Evolutionary conservation across 1,284 basidiomycete species (phyloP), one percentile per base, ranked within the genome.

Genomic region (Ceratorhiza oryzae-sativae): DNA sequence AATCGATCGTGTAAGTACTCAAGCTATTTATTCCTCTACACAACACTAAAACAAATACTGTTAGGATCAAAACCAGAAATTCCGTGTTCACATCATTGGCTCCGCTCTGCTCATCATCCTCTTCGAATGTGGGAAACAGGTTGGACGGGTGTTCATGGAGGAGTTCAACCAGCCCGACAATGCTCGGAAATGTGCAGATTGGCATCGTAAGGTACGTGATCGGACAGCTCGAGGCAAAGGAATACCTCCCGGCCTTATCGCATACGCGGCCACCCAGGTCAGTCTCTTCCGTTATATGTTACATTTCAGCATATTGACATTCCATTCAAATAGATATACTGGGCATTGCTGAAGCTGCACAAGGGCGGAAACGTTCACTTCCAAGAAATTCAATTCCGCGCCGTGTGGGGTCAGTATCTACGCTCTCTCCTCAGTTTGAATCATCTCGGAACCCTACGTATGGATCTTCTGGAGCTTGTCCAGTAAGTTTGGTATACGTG

Each of bases 301-400:
- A 36, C 32, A 58, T 36, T 36, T 49, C 23, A 49, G 46, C 18
- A 49, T n/a, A 36, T 36, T 36, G 8, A 55, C 9, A 39, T 55
- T 18, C 53, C 18, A n/a, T 58, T 32, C 10, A 32, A 34, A 6
- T 36, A 58, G 55, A 58, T 58, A 34, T 23, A 58, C 18, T 58
- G 55, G 30, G 55, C 55, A 3, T 30, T 58, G n/a, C 25, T n/a
- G n/a, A 58, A 58, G 30, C 18, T 58, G 55, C n/a, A 58, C n/a
- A 20, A 12, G 23, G 55, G 55, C 18, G 34, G 27, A 58, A 36
- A 15, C 18, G n/a, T 58, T 58, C 55, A 36, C n/a, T 58, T 58
- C 15, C 18, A 58, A 6, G 55, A 58, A 30, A 23, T 30, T 9
- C 30, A 36, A 15, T 58, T 36, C 55, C 27, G 27, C 3, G 12